A percentile compares a stretch with the other conserved stretches of the same genome.
These are phyloP conservation scores for Penicillium bialowiezense DNA, from an alignment of 495 filamentous ascomycete species.

Conservation along the genomic window DNA sequence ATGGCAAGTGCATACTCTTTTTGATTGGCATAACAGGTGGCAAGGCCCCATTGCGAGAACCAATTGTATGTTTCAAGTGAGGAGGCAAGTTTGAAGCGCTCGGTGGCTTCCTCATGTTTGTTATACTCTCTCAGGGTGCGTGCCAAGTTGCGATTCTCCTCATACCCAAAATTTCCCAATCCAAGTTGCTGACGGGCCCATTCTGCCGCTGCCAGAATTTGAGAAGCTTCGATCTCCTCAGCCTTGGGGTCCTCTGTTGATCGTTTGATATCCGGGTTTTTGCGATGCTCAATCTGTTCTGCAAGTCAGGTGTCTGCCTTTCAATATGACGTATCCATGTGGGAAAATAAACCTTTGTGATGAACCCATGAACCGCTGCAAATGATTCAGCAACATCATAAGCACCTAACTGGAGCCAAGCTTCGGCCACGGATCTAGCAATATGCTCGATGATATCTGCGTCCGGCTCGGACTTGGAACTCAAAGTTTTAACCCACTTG, in stretches of 20 bases:
- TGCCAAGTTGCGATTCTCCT: conserved; percentile 13
- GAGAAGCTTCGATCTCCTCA: not conserved
- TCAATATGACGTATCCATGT: not conserved
- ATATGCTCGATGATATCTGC: conserved; percentile 23
- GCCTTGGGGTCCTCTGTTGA: not conserved
- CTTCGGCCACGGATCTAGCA: conserved; percentile 1
- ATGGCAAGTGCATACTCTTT: conserved; percentile 8
- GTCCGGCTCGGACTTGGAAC: conserved; percentile 19
- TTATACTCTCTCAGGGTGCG: conserved; percentile 6
- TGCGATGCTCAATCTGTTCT: conserved; percentile 10
- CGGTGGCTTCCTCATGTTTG: conserved; percentile 9
- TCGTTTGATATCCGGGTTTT: conserved; percentile 1
- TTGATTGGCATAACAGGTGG: conserved; percentile 4
- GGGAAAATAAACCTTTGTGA: conserved; percentile 10
- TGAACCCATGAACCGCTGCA: conserved; percentile 9
- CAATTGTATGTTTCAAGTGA: conserved; percentile 12
- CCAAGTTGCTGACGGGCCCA: conserved; percentile 11
- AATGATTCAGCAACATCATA: not conserved
- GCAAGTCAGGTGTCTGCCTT: not conserved
- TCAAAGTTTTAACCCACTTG: conserved; percentile 16
- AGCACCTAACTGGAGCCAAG: conserved; percentile 10
- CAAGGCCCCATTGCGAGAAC: conserved; percentile 12
- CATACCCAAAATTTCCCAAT: conserved; percentile 8
- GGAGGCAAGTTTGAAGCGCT: conserved; percentile 14
- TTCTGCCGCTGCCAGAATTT: conserved; percentile 2